phyloP scores from a whole-genome alignment of 176 grass and related monocot genomes.

The Avena sativa region DNA sequence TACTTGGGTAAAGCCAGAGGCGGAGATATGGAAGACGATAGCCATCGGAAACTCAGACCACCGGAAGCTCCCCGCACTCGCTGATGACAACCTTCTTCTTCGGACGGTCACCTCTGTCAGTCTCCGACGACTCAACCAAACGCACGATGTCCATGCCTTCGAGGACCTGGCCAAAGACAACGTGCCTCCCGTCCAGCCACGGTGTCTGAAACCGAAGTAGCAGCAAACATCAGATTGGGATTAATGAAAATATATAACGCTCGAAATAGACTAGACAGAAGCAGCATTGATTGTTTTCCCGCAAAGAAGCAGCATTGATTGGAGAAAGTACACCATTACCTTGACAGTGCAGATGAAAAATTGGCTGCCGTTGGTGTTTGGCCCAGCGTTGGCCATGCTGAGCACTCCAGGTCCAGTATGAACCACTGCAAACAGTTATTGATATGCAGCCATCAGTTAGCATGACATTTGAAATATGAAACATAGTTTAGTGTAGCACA shows the following conservation, averaged over 20 bases:
- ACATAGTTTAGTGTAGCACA: slow-evolving; percentile 9
- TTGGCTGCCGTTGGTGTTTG: slow-evolving; percentile 94
- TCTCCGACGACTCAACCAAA: slow-evolving; percentile 76
- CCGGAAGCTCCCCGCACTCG: slow-evolving; percentile 83
- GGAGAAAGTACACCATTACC: slow-evolving; percentile 10
- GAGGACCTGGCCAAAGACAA: slow-evolving; percentile 88
- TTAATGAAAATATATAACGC: background rate
- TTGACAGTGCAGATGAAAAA: slow-evolving; percentile 96
- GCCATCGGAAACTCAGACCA: slow-evolving; percentile 47
- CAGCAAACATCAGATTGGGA: background rate
- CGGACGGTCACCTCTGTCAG: slow-evolving; percentile 84
- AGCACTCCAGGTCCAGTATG: slow-evolving; percentile 54
- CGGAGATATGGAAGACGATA: background rate
- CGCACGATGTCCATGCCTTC: slow-evolving; percentile 86
- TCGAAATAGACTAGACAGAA: background rate
- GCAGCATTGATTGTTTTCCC: too few species aligned
- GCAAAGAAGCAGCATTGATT: background rate
- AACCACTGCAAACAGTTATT: slow-evolving; percentile 58
- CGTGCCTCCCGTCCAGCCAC: slow-evolving; percentile 89
- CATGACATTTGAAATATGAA: background rate
- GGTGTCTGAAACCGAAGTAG: slow-evolving; percentile 59
- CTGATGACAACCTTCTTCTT: slow-evolving; percentile 89
- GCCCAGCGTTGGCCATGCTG: slow-evolving; percentile 98
- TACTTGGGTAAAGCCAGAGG: background rate
- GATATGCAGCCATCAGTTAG: slow-evolving; percentile 4